Conservation (phyloP, 208 protist species). For the Acanthamoeba polyphaga region DNA sequence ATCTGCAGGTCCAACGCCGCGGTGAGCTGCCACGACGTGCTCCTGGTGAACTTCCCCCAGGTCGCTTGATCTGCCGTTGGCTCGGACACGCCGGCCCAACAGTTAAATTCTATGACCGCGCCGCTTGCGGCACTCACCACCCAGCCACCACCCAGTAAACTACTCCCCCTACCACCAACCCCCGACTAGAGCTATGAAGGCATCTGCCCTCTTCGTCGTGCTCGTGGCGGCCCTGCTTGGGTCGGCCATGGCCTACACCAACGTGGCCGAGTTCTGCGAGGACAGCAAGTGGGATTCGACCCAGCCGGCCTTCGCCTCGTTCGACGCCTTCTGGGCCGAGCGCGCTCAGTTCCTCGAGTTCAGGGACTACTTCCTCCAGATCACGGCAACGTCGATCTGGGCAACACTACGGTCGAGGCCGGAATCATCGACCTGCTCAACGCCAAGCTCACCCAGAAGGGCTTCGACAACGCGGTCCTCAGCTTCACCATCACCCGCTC, state of each 20-base stretch:
- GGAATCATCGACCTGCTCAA: background rate
- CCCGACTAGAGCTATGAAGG: too few species aligned
- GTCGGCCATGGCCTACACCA: background rate
- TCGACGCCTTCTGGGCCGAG: background rate
- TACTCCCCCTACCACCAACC: too few species aligned
- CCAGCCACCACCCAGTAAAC: too few species aligned
- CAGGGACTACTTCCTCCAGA: conserved; percentile 15
- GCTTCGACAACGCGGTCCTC: background rate
- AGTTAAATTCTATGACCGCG: too few species aligned
- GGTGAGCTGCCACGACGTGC: too few species aligned
- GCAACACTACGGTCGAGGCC: background rate
- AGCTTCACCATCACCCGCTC: conserved; percentile 32
- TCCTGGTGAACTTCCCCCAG: too few species aligned
- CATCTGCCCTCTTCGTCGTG: background rate
- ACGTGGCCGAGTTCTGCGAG: background rate
- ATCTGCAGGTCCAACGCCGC: too few species aligned
- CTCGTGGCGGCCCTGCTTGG: background rate
- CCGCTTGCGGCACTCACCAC: too few species aligned
- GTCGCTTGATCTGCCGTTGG: too few species aligned
- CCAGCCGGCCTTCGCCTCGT: background rate
- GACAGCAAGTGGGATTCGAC: background rate
- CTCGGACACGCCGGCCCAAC: too few species aligned
- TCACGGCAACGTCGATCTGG: background rate
- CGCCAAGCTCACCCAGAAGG: background rate
- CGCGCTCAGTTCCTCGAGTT: background rate